A percentile compares a stretch with the other conserved stretches of the same genome.
Conservation (phyloP, 1,284 basidiomycete species). For the Mycena sp. region DNA sequence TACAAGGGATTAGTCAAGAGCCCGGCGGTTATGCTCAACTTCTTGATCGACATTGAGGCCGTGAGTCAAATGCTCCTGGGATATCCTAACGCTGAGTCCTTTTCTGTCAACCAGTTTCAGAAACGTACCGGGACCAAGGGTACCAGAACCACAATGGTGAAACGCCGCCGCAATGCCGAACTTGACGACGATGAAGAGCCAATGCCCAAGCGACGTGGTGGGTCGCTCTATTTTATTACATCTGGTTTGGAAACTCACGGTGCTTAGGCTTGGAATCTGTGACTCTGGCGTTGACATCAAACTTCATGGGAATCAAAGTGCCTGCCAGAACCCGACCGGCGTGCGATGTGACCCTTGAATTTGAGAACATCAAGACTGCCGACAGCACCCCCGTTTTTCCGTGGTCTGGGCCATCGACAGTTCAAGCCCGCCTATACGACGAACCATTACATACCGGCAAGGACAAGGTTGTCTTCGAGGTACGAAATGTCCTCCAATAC, state of each 20-base stretch:
- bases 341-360: neutral
- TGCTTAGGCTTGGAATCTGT: too few species aligned
- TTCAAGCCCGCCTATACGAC: neutral
- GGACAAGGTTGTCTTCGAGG: neutral
- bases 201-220: neutral
- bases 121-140: too few species aligned
- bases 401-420: neutral
- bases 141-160: too few species aligned
- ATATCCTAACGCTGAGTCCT: neutral
- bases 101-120: neutral
- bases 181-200: neutral
- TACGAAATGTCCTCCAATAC: neutral
- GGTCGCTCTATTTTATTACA: neutral
- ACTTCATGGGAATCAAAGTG: neutral
- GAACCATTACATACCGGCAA: neutral
- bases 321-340: neutral
- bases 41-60: neutral
- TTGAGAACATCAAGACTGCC: neutral
- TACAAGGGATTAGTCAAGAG: neutral
- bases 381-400: neutral
- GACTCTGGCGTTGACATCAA: too few species aligned
- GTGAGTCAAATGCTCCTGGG: neutral
- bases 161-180: too few species aligned
- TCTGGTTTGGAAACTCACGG: too few species aligned
- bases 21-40: neutral